A percentile compares a stretch with the other conserved stretches of the same genome.
phyloP scores from a whole-genome alignment of 805 yeast species.

The Cyberlindnera samutprakarnensis region DNA sequence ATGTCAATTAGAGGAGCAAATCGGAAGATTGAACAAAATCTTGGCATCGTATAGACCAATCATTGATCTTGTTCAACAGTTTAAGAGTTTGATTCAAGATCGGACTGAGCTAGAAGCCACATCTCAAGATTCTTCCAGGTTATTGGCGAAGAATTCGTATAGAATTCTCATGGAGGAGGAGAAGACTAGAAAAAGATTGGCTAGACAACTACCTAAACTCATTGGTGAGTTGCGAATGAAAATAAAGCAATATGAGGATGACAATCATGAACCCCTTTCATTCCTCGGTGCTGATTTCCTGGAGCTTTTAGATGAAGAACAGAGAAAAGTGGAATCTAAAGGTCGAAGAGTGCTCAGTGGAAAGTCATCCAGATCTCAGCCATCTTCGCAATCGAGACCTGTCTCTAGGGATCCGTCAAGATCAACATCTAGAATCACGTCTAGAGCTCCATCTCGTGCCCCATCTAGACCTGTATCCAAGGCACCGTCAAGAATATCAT shows the following conservation, averaged over 20 bases:
- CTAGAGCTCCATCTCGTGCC: constrained; percentile 13
- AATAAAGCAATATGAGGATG: constrained; percentile 40
- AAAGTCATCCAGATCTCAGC: constrained; percentile 8
- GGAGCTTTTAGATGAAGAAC: constrained; percentile 25
- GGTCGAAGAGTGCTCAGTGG: constrained; percentile 16
- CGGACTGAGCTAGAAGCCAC: constrained; percentile 58
- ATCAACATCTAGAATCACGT: constrained; percentile 14
- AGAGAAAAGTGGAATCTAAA: constrained; percentile 11
- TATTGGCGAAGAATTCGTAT: constrained; percentile 69
- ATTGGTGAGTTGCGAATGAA: constrained; percentile 42
- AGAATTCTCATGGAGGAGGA: constrained; percentile 77
- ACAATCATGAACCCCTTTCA: constrained; percentile 27
- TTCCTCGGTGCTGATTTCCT: constrained; percentile 22
- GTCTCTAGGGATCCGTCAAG: constrained; percentile 16
- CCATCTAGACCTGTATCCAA: constrained; percentile 12
- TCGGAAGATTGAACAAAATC: constrained; percentile 42
- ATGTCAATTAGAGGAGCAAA: constrained; percentile 56
- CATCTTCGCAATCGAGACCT: constrained; percentile 15
- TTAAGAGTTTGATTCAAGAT: constrained; percentile 51
- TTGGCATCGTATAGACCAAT: constrained; percentile 46
- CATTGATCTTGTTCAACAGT: constrained; percentile 45
- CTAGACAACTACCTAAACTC: constrained; percentile 61
- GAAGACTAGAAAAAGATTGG: constrained; percentile 56
- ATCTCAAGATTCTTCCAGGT: constrained; percentile 71
- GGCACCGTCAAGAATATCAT: constrained; percentile 5